Percentiles rank a stretch among this genome's conserved stretches.
phyloP scores from a whole-genome alignment of 2,329 filamentous ascomycete species.

The Colletotrichum aenigma region DNA sequence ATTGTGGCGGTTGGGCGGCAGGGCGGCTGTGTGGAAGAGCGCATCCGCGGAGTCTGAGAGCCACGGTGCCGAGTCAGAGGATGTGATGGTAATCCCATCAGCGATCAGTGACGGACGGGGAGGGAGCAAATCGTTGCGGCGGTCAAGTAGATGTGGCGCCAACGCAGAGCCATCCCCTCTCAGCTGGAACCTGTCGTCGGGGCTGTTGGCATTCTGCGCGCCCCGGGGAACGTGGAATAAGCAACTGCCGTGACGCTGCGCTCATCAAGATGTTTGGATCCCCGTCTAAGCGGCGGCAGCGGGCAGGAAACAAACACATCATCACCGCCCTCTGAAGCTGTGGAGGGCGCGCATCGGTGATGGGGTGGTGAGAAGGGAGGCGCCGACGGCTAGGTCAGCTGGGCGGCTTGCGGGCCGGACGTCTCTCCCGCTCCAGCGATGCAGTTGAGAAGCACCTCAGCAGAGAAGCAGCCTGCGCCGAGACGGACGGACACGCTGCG shows the following conservation, averaged over 20 bases:
- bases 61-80: not conserved
- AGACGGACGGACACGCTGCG: not conserved
- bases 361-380: not conserved
- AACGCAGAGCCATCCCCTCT: not conserved
- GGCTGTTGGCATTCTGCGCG: not conserved
- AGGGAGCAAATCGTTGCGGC: not conserved
- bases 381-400: not conserved
- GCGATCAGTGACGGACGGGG: not conserved
- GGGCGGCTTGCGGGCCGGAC: not conserved
- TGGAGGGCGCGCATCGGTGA: not conserved
- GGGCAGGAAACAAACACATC: not conserved
- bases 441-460: not conserved
- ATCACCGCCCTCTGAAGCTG: not conserved
- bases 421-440: not conserved
- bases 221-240: not conserved
- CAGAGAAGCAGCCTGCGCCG: not conserved
- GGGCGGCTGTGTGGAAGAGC: not conserved
- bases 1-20: not conserved
- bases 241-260: not conserved
- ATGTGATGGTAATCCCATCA: not conserved
- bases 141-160: not conserved
- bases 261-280: not conserved
- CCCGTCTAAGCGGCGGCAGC: not conserved
- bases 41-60: not conserved
- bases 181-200: not conserved